These are phyloP conservation scores for Deuterostichococcus epilithicus DNA, from an alignment of 139 green algal genomes.

Conservation along the genomic window DNA sequence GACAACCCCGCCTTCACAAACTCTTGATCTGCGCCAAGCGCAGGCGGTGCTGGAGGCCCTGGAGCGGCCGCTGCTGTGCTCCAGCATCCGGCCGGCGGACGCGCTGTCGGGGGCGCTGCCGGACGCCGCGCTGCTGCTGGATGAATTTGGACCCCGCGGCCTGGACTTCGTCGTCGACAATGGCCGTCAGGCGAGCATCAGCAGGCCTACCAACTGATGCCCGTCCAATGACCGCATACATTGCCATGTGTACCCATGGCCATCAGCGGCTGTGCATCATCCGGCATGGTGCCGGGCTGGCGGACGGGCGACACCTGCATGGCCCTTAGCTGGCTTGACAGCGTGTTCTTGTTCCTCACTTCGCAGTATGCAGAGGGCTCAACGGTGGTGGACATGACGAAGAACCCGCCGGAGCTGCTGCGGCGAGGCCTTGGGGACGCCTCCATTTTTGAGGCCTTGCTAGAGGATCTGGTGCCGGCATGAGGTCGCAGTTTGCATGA, in stretches of 20 bases:
- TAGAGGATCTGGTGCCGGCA: constrained; percentile 1
- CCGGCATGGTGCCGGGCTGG: not conserved
- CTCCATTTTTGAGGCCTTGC: constrained; percentile 35
- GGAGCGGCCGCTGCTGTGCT: constrained; percentile 69
- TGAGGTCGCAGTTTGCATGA: too few species aligned
- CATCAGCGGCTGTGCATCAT: not conserved
- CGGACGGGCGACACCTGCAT: not conserved
- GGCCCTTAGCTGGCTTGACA: not conserved
- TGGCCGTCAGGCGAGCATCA: constrained; percentile 25
- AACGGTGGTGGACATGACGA: constrained; percentile 76
- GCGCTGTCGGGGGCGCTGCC: constrained; percentile 41
- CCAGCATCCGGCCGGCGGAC: constrained; percentile 42
- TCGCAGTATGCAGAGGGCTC: constrained; percentile 39
- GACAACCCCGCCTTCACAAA: not conserved
- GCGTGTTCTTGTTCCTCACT: not conserved
- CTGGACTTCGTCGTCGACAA: constrained; percentile 84
- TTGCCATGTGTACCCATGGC: not conserved
- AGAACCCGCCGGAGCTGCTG: constrained; percentile 50
- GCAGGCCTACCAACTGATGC: too few species aligned
- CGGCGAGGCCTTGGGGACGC: constrained; percentile 66
- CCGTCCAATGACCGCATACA: too few species aligned
- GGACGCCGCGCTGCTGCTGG: constrained; percentile 63
- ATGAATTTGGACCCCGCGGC: constrained; percentile 58
- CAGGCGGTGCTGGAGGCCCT: constrained; percentile 56
- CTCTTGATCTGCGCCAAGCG: not conserved